Evolutionary conservation across 2,329 filamentous ascomycete genomes (phyloP), one percentile per base, ranked within the genome.

Genomic region (Stachybotrys elegans): DNA sequence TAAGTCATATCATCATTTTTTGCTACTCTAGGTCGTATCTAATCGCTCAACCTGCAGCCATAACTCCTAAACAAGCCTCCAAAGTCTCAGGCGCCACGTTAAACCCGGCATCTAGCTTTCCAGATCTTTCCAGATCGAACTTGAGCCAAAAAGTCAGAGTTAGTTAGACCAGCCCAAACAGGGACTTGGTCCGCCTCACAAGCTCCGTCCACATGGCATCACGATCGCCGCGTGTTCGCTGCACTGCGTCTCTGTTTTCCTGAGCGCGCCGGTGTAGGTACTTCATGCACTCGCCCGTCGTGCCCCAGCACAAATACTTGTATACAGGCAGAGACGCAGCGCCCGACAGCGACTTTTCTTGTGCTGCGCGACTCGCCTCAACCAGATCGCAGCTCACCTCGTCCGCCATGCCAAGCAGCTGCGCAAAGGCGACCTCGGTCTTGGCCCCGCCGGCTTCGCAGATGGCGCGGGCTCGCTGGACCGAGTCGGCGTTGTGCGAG

Each of bases 401-500:
- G 55, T 97, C 92, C 2, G 92, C 92, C 92, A 97, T 97, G 32
- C 92, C 91, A 70, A 92, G 86, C 1, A 96, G 78, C 68, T 96
- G 91, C 3, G 86, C 71, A 38, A 69, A 72, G 1, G 65, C 62
- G 35, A 70, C 57, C 20, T 61, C 59, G 0, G 63, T 66, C 57
- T 65, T 65, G 49, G 68, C 67, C 8, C 56, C 58, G 12, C 69
- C 69, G 6, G 57, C 62, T 52, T 73, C 72, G 45, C 77, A 69
- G 21, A 83, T 64, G 12, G 66, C 68, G 20, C 75, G 74, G 13
- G 77, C 78, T 40, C 68, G 71, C 20, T 72, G 68, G 8, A 95
- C 84, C 4, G 86, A 88, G 32, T 78, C 76, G 40, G 79, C 78
- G 59, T 95, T 96, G 68, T 96, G 91, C 2, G 86, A 86, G 6